These are phyloP conservation scores for Fusarium musae DNA, from an alignment of 2,329 filamentous ascomycete species.

Conservation along the genomic window DNA sequence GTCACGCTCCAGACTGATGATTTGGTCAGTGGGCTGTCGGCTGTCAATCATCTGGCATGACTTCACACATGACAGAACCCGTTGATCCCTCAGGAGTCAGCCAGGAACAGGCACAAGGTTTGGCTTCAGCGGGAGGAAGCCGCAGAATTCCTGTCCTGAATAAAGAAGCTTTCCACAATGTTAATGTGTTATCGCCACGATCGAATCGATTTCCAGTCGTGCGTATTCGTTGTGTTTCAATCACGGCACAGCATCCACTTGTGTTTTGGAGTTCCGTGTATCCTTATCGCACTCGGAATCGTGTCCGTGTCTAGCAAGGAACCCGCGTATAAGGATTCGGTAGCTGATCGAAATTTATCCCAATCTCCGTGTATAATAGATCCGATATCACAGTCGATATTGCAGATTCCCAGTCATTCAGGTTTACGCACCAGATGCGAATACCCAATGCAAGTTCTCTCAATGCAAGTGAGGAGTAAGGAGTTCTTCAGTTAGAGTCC, in stretches of 20 bases:
- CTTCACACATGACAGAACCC: neutral
- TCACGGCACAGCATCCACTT: constrained; percentile 24
- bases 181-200: neutral
- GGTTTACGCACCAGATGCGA: constrained; percentile 10
- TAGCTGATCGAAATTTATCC: neutral
- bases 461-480: neutral
- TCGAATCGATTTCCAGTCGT: neutral
- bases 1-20: neutral
- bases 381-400: neutral
- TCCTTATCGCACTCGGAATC: constrained; percentile 18
- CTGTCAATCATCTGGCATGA: neutral
- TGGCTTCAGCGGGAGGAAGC: constrained; percentile 21
- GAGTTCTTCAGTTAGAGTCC: constrained; percentile 8
- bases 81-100: neutral
- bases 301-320: constrained; percentile 23
- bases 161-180: neutral
- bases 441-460: neutral
- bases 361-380: constrained; percentile 24
- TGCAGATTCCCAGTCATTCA: neutral
- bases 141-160: constrained; percentile 30
- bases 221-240: constrained; percentile 17
- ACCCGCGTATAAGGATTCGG: constrained; percentile 10
- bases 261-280: constrained; percentile 4
- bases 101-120: constrained; percentile 32
- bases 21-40: neutral